Evolutionary conservation across 108 stramenopile species (phyloP), one percentile per base, ranked within the genome.

Genomic region (Nannochloropsis oceanica): DNA sequence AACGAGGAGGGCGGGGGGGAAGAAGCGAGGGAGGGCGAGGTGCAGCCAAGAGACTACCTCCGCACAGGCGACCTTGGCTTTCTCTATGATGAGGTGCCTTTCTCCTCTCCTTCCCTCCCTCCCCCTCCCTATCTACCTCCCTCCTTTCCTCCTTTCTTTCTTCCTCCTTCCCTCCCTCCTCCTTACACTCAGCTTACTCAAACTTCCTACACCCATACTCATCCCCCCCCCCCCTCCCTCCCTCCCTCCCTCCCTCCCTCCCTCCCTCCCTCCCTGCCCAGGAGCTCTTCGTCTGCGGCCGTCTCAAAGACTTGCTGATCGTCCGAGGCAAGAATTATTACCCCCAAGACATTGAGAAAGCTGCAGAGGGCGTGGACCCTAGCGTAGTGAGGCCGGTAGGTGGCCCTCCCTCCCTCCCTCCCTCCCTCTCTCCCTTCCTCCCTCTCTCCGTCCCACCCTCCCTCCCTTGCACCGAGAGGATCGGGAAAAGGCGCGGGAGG

Each of bases 291-390:
- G 92, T 98, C 25, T 84, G 79, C 83, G 86, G 95, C 24, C 92
- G 96, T 46, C 84, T 94, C 26, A 97, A 99, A 89, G 98, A 99
- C 92, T 89, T 99, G 80, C 94, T 99, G 86, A 99, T 99, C 84
- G 93, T 97, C 22, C 93, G 95, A 20, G 98, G 98, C 5, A 89
- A 94, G 27, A 99, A 99, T 86, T 94, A 97, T 81, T 99, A 96
- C 86, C 98, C 98, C 7, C 96, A 97, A 85, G 97, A 99, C 88
- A 91, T 99, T 14, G 98, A 99, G 87, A 92, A 93, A n/a, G 94
- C 95, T 13, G 96, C 93, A 3, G 96, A 97, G 92, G 88, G 91
- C 25, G 83, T 85, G 11, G 11, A 12, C 14, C 26, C 73, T 12
- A 26, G 25, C 10, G 25, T 25, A 11, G 26, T 92, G 13, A 93